Conservation (phyloP, 768 basidiomycete species). For the Rhizopogon vulgaris region DNA sequence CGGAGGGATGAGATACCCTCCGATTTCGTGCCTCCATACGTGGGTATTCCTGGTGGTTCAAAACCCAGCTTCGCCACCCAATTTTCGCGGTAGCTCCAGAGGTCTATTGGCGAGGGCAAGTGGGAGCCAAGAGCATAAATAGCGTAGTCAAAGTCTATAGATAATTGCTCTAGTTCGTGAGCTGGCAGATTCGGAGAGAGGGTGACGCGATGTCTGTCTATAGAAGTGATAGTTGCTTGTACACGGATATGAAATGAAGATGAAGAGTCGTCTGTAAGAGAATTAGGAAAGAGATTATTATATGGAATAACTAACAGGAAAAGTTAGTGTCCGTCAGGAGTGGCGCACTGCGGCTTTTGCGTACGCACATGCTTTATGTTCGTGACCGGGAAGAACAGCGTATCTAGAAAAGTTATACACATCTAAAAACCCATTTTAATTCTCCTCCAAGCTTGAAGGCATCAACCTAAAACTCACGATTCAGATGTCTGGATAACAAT, state of each 20-base stretch:
- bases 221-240: conserved; percentile 38
- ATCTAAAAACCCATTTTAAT: conserved; percentile 22
- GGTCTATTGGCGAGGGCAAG: conserved; percentile 46
- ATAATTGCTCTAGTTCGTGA: conserved; percentile 7
- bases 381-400: conserved; percentile 52
- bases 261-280: conserved; percentile 1
- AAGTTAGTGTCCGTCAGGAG: not conserved
- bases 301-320: conserved; percentile 44
- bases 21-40: conserved; percentile 38
- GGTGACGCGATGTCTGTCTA: conserved; percentile 33
- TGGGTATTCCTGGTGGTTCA: not conserved
- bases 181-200: not conserved
- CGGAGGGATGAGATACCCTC: conserved; percentile 47
- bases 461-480: conserved; percentile 27
- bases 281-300: conserved; percentile 36
- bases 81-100: conserved; percentile 34
- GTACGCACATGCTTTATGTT: conserved; percentile 56
- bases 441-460: not conserved
- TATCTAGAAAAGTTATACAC: conserved; percentile 56
- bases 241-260: conserved; percentile 28
- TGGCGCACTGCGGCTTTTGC: not conserved
- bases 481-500: conserved; percentile 33
- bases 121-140: conserved; percentile 59
- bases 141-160: conserved; percentile 47
- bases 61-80: not conserved